phyloP scores from a whole-genome alignment of 352 stramenopile species.

The Pythium apleroticum region DNA sequence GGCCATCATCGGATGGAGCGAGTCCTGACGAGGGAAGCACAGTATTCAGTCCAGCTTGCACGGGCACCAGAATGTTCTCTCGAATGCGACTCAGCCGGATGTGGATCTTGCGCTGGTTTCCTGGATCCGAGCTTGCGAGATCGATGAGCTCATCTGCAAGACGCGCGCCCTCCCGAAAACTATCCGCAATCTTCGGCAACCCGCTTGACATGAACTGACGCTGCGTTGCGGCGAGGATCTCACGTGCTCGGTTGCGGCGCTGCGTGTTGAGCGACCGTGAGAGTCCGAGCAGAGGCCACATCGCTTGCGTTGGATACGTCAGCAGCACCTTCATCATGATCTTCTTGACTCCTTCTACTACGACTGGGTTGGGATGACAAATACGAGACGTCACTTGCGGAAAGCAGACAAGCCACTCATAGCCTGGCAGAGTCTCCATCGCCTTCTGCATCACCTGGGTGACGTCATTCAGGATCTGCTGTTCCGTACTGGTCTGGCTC shows the following conservation, averaged over 20 bases:
- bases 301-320: conserved; percentile 94
- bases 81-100: conserved; percentile 71
- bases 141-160: conserved; percentile 94
- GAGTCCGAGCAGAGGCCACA: conserved; percentile 97
- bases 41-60: conserved; percentile 74
- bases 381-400: conserved; percentile 97
- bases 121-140: conserved; percentile 89
- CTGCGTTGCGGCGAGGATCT: conserved; percentile 64
- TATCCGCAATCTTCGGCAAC: conserved; percentile 66
- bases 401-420: conserved; percentile 98
- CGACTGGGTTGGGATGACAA: conserved; percentile 83
- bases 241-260: conserved; percentile 52
- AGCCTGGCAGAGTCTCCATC: conserved; percentile 55
- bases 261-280: conserved; percentile 89
- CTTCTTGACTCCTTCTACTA: conserved; percentile 88
- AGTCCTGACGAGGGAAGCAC: conserved; percentile 66
- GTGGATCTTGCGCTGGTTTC: conserved; percentile 78
- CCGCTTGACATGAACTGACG: conserved; percentile 67
- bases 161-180: conserved; percentile 85
- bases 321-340: conserved; percentile 93
- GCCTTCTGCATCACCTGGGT: conserved; percentile 61
- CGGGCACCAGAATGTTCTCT: conserved; percentile 76
- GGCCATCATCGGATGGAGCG: conserved; percentile 48
- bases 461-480: conserved; percentile 72
- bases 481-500: conserved; percentile 54